These are phyloP conservation scores for Hura crepitans DNA, from an alignment of 441 rosid genomes.

Conservation along the genomic window DNA sequence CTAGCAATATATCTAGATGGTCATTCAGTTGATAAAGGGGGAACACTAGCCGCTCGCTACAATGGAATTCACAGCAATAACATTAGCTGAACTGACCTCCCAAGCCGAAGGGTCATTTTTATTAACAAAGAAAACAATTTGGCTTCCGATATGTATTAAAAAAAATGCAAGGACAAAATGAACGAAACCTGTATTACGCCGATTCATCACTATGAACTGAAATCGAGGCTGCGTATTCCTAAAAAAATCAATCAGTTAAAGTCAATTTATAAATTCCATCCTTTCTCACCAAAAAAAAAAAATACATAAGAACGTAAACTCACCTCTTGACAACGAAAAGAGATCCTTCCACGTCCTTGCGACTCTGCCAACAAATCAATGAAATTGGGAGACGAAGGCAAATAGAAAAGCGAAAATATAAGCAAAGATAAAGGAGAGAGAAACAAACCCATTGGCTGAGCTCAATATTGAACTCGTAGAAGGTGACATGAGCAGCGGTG, in stretches of 20 bases:
- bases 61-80: conserved; percentile 1
- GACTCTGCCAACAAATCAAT: conserved; percentile 48
- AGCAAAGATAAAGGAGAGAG: neutral
- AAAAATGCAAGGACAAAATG: neutral
- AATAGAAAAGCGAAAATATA: neutral
- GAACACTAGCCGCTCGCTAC: neutral
- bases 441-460: conserved; percentile 69
- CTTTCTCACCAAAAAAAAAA: neutral
- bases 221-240: conserved; percentile 92
- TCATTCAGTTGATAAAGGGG: neutral
- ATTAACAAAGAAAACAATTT: neutral
- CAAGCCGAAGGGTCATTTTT: neutral
- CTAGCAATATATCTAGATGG: neutral
- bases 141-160: neutral
- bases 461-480: conserved; percentile 89
- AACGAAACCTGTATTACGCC: conserved; percentile 78
- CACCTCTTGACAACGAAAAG: conserved; percentile 91
- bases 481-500: conserved; percentile 94
- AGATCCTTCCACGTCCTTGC: conserved; percentile 97
- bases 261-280: neutral
- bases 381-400: neutral
- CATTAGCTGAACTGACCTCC: neutral
- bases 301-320: neutral
- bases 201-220: conserved; percentile 96
- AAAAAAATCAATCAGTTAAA: conserved; percentile 15